Conservation (phyloP, 192 early-diverging fungal species). For the Glomus cerebriforme region DNA sequence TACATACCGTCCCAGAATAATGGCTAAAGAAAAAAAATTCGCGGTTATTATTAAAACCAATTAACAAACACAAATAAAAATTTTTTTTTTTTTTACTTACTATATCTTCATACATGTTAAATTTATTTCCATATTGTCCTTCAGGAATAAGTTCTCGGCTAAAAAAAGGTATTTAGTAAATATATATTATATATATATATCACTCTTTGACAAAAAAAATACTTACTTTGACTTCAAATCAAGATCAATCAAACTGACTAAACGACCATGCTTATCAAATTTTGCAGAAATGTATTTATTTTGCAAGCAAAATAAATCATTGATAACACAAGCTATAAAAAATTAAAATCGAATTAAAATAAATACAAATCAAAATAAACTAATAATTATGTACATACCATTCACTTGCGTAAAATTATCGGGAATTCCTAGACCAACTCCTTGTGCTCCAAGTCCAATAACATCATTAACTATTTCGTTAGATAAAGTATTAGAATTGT, state of each 20-base stretch:
- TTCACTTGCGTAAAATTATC: not conserved
- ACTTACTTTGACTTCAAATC: constrained; percentile 49
- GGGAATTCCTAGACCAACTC: not conserved
- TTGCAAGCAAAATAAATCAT: constrained; percentile 61
- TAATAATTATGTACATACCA: not conserved
- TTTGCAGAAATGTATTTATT: constrained; percentile 74
- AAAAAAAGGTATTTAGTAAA: not conserved
- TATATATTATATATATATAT: too few species aligned
- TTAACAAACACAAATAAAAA: not conserved
- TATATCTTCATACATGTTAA: constrained; percentile 85
- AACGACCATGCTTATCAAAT: constrained; percentile 74
- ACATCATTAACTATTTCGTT: not conserved
- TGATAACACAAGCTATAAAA: constrained; percentile 12
- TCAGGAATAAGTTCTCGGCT: constrained; percentile 57
- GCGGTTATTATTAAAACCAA: not conserved
- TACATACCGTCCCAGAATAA: constrained; percentile 55
- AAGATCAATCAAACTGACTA: constrained; percentile 70
- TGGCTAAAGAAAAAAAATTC: constrained; percentile 37
- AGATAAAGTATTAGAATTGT: not conserved
- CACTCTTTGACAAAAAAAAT: too few species aligned
- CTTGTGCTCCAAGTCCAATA: constrained; percentile 8
- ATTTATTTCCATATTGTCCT: constrained; percentile 70
- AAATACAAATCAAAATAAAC: not conserved
- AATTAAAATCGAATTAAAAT: not conserved
- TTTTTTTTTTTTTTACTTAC: constrained; percentile 29